A percentile compares a stretch with the other conserved stretches of the same genome.
Conservation (phyloP, 257 asterid species). For the Gardenia jasminoides region DNA sequence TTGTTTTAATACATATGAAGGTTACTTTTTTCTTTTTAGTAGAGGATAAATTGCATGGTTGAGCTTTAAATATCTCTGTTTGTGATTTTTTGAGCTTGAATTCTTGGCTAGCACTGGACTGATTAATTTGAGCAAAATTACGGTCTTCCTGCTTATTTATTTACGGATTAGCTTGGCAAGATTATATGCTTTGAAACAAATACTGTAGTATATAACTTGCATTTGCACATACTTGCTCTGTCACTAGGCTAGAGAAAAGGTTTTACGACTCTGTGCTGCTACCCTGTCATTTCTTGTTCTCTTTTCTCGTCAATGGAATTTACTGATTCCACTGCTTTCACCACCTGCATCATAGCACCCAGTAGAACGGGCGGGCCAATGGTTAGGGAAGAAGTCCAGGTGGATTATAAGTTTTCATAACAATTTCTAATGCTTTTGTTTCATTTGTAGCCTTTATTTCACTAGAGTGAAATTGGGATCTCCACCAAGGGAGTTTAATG, state of each 20-base stretch:
- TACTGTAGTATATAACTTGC: neutral
- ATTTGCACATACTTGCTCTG: neutral
- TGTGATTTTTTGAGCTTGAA: neutral
- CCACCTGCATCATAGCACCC: neutral
- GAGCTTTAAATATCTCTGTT: neutral
- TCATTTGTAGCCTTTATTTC: constrained; percentile 63
- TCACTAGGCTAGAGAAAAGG: neutral
- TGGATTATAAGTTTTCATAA: neutral
- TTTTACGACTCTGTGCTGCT: neutral
- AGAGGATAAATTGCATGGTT: neutral
- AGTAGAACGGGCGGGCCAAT: neutral
- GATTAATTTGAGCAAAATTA: neutral
- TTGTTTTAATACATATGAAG: neutral
- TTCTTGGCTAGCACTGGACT: neutral
- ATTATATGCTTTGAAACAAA: neutral
- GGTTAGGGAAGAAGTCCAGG: neutral
- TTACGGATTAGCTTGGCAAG: neutral
- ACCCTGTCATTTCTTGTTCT: neutral
- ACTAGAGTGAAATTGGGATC: constrained; percentile 86
- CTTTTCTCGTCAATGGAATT: neutral
- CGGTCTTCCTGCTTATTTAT: neutral
- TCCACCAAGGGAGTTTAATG: constrained; percentile 86
- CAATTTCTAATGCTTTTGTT: constrained; percentile 15
- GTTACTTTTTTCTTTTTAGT: neutral
- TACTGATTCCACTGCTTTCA: neutral